Evolutionary conservation across 371 early-diverging fungal species (phyloP).

Genomic region (Mucor circinelloides): DNA sequence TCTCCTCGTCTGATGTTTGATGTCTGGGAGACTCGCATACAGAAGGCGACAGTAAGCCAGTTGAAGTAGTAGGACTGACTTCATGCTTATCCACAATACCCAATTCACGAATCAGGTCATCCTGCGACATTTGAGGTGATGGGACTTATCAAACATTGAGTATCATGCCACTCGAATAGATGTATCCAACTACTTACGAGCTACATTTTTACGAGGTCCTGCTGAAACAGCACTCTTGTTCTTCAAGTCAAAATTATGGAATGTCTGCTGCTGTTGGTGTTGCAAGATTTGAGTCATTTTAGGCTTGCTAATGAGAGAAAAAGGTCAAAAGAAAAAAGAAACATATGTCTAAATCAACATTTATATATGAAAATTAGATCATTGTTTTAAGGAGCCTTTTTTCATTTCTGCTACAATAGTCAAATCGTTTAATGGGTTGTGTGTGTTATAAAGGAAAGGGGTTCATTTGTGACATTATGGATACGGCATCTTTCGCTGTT

Average conservation of each 20-base stretch:
- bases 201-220: not conserved
- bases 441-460: not conserved
- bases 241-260: not conserved
- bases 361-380: not conserved
- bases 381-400: not conserved
- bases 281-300: not conserved
- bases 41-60: not conserved
- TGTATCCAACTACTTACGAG: not conserved
- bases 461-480: slow-evolving; percentile 3
- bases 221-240: not conserved
- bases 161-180: not conserved
- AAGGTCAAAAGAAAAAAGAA: not conserved
- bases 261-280: not conserved
- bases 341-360: not conserved
- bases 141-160: not conserved
- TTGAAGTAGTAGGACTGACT: not conserved
- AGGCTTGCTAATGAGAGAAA: not conserved
- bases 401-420: not conserved
- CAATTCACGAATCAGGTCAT: slow-evolving; percentile 10
- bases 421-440: not conserved
- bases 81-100: not conserved
- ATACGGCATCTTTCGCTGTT: not conserved
- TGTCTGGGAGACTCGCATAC: not conserved
- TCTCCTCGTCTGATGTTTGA: not conserved
- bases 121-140: slow-evolving; percentile 18